A percentile compares a stretch with the other conserved stretches of the same genome.
These are phyloP conservation scores for Fusarium citri DNA, from an alignment of 2,329 filamentous ascomycete genomes.

Conservation along the genomic window DNA sequence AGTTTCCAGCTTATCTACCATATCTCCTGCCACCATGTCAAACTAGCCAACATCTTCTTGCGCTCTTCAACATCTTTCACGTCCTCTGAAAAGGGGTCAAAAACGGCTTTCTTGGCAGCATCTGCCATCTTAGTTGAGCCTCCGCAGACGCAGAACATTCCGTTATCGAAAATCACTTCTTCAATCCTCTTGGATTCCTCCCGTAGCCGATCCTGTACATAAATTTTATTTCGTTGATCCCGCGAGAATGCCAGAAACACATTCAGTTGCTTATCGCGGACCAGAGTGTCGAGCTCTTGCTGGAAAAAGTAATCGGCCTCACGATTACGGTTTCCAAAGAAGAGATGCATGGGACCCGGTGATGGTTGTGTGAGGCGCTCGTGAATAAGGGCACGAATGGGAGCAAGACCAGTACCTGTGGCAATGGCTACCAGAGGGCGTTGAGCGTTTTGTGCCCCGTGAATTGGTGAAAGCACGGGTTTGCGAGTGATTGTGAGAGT, in stretches of 20 bases:
- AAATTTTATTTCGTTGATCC: constrained; percentile 62
- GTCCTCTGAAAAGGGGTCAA: constrained; percentile 59
- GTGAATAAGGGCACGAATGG: constrained; percentile 83
- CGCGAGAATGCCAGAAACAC: constrained; percentile 63
- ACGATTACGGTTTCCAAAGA: constrained; percentile 86
- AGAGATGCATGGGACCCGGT: constrained; percentile 66
- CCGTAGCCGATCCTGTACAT: constrained; percentile 67
- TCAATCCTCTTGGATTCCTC: constrained; percentile 53
- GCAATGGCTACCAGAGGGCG: constrained; percentile 80
- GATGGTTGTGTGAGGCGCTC: constrained; percentile 65
- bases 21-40: constrained; percentile 69
- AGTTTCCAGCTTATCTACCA: constrained; percentile 56
- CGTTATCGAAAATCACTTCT: constrained; percentile 51
- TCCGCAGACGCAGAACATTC: constrained; percentile 66
- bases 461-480: constrained; percentile 59
- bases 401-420: constrained; percentile 88
- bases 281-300: constrained; percentile 73
- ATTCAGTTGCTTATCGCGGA: constrained; percentile 40
- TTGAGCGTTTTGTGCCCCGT: constrained; percentile 51
- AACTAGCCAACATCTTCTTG: constrained; percentile 51
- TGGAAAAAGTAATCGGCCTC: constrained; percentile 84
- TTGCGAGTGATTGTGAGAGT: constrained; percentile 69
- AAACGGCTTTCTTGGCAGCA: constrained; percentile 64
- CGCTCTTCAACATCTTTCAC: constrained; percentile 53
- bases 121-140: constrained; percentile 69